Conservation (phyloP, 345 rosid species). For the Euphorbia peplus region DNA sequence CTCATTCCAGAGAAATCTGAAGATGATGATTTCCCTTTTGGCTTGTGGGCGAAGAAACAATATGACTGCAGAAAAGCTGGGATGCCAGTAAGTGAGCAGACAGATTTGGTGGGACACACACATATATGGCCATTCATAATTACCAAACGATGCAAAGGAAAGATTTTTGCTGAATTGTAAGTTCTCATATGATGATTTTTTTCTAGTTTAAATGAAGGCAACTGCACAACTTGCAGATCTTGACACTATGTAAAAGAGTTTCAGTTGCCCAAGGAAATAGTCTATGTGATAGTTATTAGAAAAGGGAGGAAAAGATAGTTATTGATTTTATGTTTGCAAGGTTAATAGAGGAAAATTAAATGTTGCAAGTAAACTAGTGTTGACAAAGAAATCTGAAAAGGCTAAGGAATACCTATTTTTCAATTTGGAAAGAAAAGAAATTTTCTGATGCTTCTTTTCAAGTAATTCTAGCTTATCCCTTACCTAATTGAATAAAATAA, state of each 20-base stretch:
- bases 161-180: conserved; percentile 82
- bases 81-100: conserved; percentile 33
- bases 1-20: conserved; percentile 34
- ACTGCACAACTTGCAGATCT: conserved; percentile 9
- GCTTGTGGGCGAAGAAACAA: conserved; percentile 73
- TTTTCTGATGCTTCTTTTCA: neutral
- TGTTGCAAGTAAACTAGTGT: neutral
- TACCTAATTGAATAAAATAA: neutral
- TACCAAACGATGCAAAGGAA: conserved; percentile 86
- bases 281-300: neutral
- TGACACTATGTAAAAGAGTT: neutral
- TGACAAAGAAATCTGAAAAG: too few species aligned
- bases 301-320: neutral
- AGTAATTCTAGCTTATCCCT: neutral
- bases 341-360: neutral
- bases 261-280: neutral
- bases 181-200: conserved; percentile 27
- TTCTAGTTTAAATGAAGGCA: conserved; percentile 2
- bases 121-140: conserved; percentile 79
- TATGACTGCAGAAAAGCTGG: conserved; percentile 54
- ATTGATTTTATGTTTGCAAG: neutral
- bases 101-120: conserved; percentile 36
- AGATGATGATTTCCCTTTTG: conserved; percentile 59
- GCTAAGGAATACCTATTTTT: neutral
- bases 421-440: neutral